Evolutionary conservation across 495 filamentous ascomycete species (phyloP), one percentile per base, ranked within the genome.

Genomic region (Stereocaulon alpinum): DNA sequence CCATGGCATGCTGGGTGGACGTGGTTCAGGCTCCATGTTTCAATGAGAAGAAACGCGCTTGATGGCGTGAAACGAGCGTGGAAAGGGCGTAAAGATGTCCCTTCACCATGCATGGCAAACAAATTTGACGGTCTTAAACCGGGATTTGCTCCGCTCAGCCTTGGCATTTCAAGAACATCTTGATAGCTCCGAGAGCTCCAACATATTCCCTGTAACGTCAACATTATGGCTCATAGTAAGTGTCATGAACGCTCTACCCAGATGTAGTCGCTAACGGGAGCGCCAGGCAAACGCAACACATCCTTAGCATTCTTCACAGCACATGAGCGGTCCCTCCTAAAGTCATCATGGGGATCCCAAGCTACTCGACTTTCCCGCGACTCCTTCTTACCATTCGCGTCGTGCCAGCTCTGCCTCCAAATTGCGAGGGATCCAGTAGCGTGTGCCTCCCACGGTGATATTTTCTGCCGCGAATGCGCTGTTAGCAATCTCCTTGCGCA

Each of bases 381-480:
- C 67, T 92, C 87, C 59, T 97, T 94, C 76, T 85, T 97, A 22
- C 84, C 90, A 11, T 96, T 98, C 73, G 90, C 83, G 40, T 89
- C 87, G 6, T 98, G 93, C 74, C 82, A 84, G 55, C 80, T 98
- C 18, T 98, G 93, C 63, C 83, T 97, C 2, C 84, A 91, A 65
- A 84, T 88, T 6, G 86, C 91, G 22, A 83, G 85, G 18, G 78
- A 87, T 32, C 93, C 93, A 0, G 91, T 96, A 15, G 77, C 80
- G 34, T 87, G 84, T 67, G 71, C 82, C 34, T 79, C 80, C 0
- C 82, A 87, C 61, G 93, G 92, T 52, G 91, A 97, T 69, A 79
- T 98, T n/a, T 97, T 97, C 74, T 98, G 93, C 67, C 82, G 90
- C 59, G 93, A 98, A 71, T 98, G 93, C 73, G 91, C 91, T 11